Evolutionary conservation across 2,329 filamentous ascomycete species (phyloP).

Genomic region (Colletotrichum acutatum): DNA sequence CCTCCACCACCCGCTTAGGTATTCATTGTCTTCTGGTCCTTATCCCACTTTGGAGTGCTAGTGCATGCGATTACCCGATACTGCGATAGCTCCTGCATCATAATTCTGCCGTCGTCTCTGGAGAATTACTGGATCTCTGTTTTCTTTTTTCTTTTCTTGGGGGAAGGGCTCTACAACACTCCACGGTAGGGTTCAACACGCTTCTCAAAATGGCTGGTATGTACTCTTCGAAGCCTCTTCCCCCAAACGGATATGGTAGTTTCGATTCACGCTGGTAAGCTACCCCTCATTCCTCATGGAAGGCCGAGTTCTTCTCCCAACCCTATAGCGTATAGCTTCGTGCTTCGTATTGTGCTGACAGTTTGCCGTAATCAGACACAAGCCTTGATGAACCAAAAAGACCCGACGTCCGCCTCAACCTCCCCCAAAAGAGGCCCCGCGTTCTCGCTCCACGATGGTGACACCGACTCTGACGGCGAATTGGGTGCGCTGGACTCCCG

Average conservation of each 20-base stretch:
- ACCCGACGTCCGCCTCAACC: conserved; percentile 32
- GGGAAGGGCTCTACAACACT: conserved; percentile 20
- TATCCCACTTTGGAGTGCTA: neutral
- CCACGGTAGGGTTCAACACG: conserved; percentile 1
- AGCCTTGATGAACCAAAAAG: conserved; percentile 14
- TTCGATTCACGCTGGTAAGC: conserved; percentile 34
- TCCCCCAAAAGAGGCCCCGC: conserved; percentile 30
- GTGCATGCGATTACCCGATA: conserved; percentile 19
- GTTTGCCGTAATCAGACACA: neutral
- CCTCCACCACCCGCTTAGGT: neutral
- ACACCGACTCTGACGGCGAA: conserved; percentile 34
- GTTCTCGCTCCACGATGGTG: conserved; percentile 25
- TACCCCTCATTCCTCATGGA: neutral
- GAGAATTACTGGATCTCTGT: neutral
- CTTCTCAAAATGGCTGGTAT: conserved; percentile 36
- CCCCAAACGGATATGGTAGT: neutral
- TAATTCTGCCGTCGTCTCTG: neutral
- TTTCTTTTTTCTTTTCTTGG: conserved; percentile 5
- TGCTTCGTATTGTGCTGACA: conserved; percentile 2
- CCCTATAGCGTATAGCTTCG: neutral
- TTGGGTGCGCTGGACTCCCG: conserved; percentile 14
- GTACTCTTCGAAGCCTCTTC: conserved; percentile 25
- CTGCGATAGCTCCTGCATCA: neutral
- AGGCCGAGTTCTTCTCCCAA: neutral
- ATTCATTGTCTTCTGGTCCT: neutral